Conservation (phyloP, 139 green algal genomes). For the Tetraselmis striata region DNA sequence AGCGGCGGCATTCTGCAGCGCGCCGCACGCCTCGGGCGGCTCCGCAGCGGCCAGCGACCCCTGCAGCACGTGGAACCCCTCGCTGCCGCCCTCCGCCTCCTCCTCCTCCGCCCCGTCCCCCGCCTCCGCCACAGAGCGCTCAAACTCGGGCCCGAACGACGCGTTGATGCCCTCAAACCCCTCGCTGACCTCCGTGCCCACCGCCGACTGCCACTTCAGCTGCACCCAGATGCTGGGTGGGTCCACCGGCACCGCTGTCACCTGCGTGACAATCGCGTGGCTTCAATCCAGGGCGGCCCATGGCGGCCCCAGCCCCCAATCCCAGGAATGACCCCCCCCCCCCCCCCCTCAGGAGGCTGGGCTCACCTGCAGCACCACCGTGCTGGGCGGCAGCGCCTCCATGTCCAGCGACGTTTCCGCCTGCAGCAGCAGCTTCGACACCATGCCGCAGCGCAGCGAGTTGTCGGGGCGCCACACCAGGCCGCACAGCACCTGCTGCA, state of each 20-base stretch:
- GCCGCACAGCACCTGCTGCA: slow-evolving; percentile 28
- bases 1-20: slow-evolving; percentile 2
- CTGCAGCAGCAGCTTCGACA: slow-evolving; percentile 4
- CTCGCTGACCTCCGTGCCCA: neutral
- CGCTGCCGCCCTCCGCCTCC: neutral
- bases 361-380: slow-evolving; percentile 34
- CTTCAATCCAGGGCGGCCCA: too few species aligned
- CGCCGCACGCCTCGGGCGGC: slow-evolving; percentile 33
- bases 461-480: slow-evolving; percentile 10
- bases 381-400: slow-evolving; percentile 20
- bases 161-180: neutral
- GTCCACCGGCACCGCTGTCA: neutral
- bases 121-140: neutral
- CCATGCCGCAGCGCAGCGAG: slow-evolving; percentile 7
- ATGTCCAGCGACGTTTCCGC: slow-evolving; percentile 18
- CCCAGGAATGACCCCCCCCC: too few species aligned
- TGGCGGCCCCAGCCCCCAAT: too few species aligned
- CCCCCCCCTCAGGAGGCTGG: too few species aligned
- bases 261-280: too few species aligned
- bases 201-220: neutral
- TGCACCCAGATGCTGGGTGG: neutral
- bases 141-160: neutral
- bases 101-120: neutral
- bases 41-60: slow-evolving; percentile 20
- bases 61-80: neutral